A percentile compares a stretch with the other conserved stretches of the same genome.
Evolutionary conservation across 208 protist species (phyloP).

Genomic region (Spongospora subterranea): DNA sequence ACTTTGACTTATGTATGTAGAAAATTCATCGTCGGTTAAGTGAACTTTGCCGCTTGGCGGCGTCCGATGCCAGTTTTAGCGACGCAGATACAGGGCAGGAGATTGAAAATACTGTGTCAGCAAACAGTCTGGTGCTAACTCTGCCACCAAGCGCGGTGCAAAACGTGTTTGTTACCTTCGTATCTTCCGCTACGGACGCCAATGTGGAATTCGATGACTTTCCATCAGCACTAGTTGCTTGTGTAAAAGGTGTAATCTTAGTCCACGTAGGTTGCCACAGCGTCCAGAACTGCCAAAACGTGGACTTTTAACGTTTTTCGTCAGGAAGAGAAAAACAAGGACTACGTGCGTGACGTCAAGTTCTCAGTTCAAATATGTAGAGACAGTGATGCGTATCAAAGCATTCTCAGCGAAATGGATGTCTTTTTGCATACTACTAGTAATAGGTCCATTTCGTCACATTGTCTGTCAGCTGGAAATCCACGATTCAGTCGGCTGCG

Average conservation of each 20-base stretch:
- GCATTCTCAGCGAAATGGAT: not conserved
- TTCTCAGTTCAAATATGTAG: conserved; percentile 17
- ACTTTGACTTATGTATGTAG: conserved; percentile 8
- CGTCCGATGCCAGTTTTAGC: not conserved
- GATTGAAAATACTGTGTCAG: not conserved
- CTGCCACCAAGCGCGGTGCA: conserved; percentile 15
- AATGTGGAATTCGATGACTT: too few species aligned
- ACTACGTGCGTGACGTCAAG: conserved; percentile 7
- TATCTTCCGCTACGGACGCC: too few species aligned
- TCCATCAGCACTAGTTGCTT: too few species aligned
- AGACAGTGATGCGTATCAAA: conserved; percentile 23
- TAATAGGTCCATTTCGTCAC: not conserved
- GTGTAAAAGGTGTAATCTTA: not conserved
- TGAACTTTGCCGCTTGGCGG: not conserved
- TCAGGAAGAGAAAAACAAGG: conserved; percentile 52
- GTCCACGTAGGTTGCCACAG: not conserved
- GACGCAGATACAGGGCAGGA: not conserved
- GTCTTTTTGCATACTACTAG: not conserved
- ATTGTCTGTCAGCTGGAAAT: not conserved
- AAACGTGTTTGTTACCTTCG: conserved; percentile 51
- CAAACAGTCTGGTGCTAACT: conserved; percentile 37
- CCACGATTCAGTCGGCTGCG: not conserved
- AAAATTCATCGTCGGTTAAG: conserved; percentile 27
- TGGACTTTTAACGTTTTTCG: not conserved
- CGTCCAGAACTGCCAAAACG: too few species aligned